Percentiles rank a stretch among this genome's conserved stretches.
These are phyloP conservation scores for Panus rudis DNA, from an alignment of 768 basidiomycete species.

Conservation along the genomic window DNA sequence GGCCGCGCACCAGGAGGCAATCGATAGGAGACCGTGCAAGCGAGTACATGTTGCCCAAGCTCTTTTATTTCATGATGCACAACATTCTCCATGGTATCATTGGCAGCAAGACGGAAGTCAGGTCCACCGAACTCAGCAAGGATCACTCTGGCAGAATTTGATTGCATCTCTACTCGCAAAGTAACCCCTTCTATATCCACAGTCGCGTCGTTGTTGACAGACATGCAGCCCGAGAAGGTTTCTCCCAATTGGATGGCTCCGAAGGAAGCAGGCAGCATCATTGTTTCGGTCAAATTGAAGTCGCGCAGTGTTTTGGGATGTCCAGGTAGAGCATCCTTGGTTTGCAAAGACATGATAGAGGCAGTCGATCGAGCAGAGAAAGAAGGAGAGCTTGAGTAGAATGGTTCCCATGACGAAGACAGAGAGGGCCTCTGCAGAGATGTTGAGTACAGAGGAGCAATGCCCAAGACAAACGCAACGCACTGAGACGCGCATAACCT, in stretches of 20 bases:
- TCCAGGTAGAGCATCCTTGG: slow-evolving; percentile 56
- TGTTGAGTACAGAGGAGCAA: slow-evolving; percentile 7
- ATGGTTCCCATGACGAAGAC: slow-evolving; percentile 77
- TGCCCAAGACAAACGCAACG: slow-evolving; percentile 26
- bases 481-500: slow-evolving; percentile 86
- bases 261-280: slow-evolving; percentile 78
- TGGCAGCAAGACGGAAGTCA: slow-evolving; percentile 39
- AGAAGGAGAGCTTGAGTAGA: slow-evolving; percentile 76
- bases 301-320: slow-evolving; percentile 83
- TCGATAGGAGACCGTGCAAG: slow-evolving; percentile 80
- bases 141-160: slow-evolving; percentile 55
- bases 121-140: slow-evolving; percentile 59
- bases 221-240: slow-evolving; percentile 77
- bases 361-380: slow-evolving; percentile 78
- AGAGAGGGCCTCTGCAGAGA: slow-evolving; percentile 59
- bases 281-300: slow-evolving; percentile 69
- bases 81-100: slow-evolving; percentile 58
- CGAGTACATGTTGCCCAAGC: slow-evolving; percentile 83
- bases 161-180: slow-evolving; percentile 82
- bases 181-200: slow-evolving; percentile 55
- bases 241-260: slow-evolving; percentile 87
- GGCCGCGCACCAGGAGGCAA: slow-evolving; percentile 52
- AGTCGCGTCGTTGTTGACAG: slow-evolving; percentile 73
- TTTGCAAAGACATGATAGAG: slow-evolving; percentile 72
- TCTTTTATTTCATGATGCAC: slow-evolving; percentile 92